Percentiles rank a stretch among this genome's conserved stretches.
Conservation (phyloP, 768 basidiomycete species). For the Amanita pseudoporphyria region DNA sequence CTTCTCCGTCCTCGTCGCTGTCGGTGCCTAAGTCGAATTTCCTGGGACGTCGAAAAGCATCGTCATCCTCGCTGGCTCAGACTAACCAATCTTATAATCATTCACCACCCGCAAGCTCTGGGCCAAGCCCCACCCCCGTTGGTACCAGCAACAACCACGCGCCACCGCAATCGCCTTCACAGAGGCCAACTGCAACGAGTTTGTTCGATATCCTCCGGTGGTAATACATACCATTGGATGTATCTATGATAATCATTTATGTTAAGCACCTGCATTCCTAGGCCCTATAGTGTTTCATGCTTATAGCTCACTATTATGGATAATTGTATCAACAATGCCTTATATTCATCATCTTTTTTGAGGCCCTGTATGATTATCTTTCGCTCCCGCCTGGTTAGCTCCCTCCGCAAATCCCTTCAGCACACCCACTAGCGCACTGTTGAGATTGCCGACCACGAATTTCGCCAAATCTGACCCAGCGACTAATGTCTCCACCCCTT, state of each 20-base stretch:
- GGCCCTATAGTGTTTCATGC: too few species aligned
- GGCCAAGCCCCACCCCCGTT: neutral
- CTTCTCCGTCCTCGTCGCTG: conserved; percentile 13
- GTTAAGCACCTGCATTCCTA: too few species aligned
- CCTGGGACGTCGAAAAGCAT: neutral
- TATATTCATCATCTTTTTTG: too few species aligned
- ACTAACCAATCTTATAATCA: neutral
- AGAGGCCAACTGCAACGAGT: neutral
- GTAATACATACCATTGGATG: neutral
- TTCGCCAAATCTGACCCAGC: conserved; percentile 7
- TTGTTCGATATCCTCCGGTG: neutral
- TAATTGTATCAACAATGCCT: too few species aligned
- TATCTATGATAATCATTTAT: neutral
- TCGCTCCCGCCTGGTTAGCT: neutral
- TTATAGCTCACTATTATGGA: too few species aligned
- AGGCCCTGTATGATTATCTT: neutral
- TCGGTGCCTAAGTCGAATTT: neutral
- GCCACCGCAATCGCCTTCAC: neutral
- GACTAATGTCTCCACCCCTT: conserved; percentile 35
- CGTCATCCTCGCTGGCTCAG: neutral
- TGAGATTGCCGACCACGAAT: neutral
- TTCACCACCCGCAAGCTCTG: neutral
- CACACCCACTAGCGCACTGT: neutral
- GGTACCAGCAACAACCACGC: too few species aligned
- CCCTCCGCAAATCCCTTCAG: conserved; percentile 3